phyloP scores from a whole-genome alignment of 2,329 filamentous ascomycete genomes.

The Acarospora socialis region DNA sequence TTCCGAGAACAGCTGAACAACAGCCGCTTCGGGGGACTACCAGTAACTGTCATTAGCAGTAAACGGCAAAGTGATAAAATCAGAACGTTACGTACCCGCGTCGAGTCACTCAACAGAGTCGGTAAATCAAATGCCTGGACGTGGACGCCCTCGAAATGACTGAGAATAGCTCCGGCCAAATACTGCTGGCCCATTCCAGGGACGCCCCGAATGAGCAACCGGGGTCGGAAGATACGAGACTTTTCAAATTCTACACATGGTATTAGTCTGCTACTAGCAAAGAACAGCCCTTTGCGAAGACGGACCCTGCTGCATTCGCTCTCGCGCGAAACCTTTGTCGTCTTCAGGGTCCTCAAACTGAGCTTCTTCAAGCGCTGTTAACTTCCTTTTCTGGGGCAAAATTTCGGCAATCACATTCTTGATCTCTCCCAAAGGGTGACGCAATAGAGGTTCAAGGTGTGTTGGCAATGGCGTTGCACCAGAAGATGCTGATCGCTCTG shows the following conservation, averaged over 20 bases:
- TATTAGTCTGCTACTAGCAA: constrained; percentile 5
- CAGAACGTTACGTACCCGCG: constrained; percentile 38
- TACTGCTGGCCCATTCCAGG: constrained; percentile 92
- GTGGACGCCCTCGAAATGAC: constrained; percentile 85
- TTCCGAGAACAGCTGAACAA: constrained; percentile 83
- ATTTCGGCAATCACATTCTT: constrained; percentile 56
- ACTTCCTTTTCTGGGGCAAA: constrained; percentile 70
- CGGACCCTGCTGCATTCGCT: constrained; percentile 50
- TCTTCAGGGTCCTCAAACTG: constrained; percentile 77
- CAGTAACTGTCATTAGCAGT: constrained; percentile 19
- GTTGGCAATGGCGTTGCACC: constrained; percentile 69
- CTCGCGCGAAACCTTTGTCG: constrained; percentile 71
- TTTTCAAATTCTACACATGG: constrained; percentile 56
- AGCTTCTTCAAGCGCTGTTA: constrained; percentile 84
- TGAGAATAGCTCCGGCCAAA: constrained; percentile 67
- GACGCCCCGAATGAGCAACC: constrained; percentile 67
- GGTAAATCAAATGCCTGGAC: constrained; percentile 90
- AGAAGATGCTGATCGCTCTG: constrained; percentile 75
- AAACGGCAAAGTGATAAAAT: too few species aligned
- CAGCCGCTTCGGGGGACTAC: constrained; percentile 65
- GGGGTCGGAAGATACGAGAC: constrained; percentile 74
- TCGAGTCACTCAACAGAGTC: constrained; percentile 68
- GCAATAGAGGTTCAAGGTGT: constrained; percentile 66
- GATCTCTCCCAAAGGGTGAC: constrained; percentile 56
- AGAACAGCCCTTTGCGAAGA: neutral